A percentile compares a stretch with the other conserved stretches of the same genome.
Conservation (phyloP, 495 filamentous ascomycete species). For the Penicillium pancosmium region DNA sequence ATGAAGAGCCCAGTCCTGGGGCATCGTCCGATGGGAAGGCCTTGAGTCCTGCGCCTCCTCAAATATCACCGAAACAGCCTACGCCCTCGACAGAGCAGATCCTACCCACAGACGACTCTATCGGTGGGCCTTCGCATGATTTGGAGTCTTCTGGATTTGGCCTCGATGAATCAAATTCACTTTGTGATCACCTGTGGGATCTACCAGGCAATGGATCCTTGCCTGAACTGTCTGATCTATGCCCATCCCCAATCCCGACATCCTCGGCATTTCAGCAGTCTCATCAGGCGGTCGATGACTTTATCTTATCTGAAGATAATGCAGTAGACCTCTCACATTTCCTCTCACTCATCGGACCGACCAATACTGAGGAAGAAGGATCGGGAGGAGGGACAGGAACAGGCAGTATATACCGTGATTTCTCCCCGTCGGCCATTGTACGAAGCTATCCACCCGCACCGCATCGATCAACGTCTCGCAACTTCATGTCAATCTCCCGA, state of each 20-base stretch:
- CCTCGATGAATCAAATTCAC: constrained; percentile 21
- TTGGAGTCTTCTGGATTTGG: constrained; percentile 14
- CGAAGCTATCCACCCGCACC: constrained; percentile 40
- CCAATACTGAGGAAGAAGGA: constrained; percentile 23
- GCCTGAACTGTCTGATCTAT: constrained; percentile 42
- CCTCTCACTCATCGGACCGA: constrained; percentile 32
- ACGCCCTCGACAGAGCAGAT: constrained; percentile 1
- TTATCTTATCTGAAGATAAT: constrained; percentile 29
- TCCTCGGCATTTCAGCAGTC: constrained; percentile 21
- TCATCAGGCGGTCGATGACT: constrained; percentile 27
- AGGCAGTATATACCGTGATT: constrained; percentile 30
- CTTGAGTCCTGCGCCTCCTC: constrained; percentile 14
- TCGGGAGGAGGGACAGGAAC: constrained; percentile 18
- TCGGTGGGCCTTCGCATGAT: constrained; percentile 9
- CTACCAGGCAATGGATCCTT: constrained; percentile 33
- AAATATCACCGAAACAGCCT: constrained; percentile 10
- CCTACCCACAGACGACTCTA: constrained; percentile 13
- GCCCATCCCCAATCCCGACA: constrained; percentile 25
- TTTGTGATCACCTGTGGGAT: constrained; percentile 44
- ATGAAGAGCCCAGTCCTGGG: constrained; percentile 30
- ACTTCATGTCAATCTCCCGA: constrained; percentile 40
- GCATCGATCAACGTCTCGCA: constrained; percentile 23
- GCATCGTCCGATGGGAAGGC: constrained; percentile 19
- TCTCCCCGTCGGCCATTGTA: constrained; percentile 43
- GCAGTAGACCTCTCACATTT: constrained; percentile 33